Evolutionary conservation across 306 rosid genomes (phyloP).

Genomic region (cucumber (Cucumis sativus)): DNA sequence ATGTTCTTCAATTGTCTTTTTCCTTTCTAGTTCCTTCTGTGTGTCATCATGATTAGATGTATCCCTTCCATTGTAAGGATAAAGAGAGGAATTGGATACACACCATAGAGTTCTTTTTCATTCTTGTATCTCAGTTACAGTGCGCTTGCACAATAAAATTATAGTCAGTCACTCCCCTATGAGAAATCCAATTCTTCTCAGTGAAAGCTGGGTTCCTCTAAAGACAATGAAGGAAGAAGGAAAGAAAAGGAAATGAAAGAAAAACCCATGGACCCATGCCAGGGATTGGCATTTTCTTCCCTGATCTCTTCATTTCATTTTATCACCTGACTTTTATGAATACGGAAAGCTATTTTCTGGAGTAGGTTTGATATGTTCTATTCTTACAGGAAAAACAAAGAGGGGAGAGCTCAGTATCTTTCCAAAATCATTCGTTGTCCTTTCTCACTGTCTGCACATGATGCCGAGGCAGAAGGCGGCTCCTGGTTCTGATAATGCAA

Average conservation of each 20-base stretch:
- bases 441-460: slow-evolving; percentile 82
- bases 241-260: no score
- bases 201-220: no score
- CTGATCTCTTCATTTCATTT: not conserved
- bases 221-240: no score
- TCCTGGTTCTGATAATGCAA: slow-evolving; percentile 41
- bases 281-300: not conserved
- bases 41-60: not conserved
- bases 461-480: slow-evolving; percentile 69
- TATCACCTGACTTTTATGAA: not conserved
- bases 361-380: not conserved
- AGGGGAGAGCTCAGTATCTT: slow-evolving; percentile 85
- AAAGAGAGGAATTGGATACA: not conserved
- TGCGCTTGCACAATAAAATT: not conserved
- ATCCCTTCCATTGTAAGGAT: not conserved
- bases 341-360: not conserved
- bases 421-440: slow-evolving; percentile 44
- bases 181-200: no score
- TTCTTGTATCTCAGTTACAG: not conserved
- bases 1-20: not conserved
- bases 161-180: not conserved
- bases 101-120: not conserved
- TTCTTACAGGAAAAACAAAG: slow-evolving; percentile 61
- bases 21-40: not conserved
- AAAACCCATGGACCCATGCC: not conserved